Evolutionary conservation across 2,329 filamentous ascomycete species (phyloP).

Genomic region (Aspergillus puulaauensis): DNA sequence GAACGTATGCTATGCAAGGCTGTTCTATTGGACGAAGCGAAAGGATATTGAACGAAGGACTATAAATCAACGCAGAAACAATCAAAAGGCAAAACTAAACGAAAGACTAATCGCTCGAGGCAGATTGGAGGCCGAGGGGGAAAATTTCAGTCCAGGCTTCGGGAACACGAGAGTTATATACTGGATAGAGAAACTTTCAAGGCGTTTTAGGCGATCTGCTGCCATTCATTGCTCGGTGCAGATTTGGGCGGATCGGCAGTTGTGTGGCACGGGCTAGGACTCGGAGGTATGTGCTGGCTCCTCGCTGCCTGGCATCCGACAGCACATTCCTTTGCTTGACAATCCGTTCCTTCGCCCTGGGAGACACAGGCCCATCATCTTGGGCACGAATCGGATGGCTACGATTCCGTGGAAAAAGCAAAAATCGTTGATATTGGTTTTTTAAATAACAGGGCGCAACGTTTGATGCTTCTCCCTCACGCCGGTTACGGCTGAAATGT

Average conservation of each 20-base stretch:
- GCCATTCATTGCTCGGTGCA: constrained; percentile 21
- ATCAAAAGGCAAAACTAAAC: constrained; percentile 13
- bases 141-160: not conserved
- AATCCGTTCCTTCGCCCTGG: constrained; percentile 9
- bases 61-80: constrained; percentile 10
- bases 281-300: constrained; percentile 13
- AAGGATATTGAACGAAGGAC: constrained; percentile 14
- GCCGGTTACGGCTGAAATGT: constrained; percentile 3
- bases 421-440: not conserved
- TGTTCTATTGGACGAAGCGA: constrained; percentile 7
- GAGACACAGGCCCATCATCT: constrained; percentile 1
- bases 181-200: not conserved
- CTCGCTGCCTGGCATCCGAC: constrained; percentile 11
- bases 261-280: constrained; percentile 15
- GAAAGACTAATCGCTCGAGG: constrained; percentile 21
- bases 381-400: not conserved
- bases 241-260: constrained; percentile 16
- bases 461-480: not conserved
- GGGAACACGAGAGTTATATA: constrained; percentile 15
- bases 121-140: constrained; percentile 12
- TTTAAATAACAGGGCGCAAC: not conserved
- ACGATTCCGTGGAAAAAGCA: not conserved
- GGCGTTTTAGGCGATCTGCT: not conserved
- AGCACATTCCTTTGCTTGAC: constrained; percentile 19
- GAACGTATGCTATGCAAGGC: constrained; percentile 8